Evolutionary conservation across 1,139 yeast genomes (phyloP).

Genomic region (Kodamaea plutei): DNA sequence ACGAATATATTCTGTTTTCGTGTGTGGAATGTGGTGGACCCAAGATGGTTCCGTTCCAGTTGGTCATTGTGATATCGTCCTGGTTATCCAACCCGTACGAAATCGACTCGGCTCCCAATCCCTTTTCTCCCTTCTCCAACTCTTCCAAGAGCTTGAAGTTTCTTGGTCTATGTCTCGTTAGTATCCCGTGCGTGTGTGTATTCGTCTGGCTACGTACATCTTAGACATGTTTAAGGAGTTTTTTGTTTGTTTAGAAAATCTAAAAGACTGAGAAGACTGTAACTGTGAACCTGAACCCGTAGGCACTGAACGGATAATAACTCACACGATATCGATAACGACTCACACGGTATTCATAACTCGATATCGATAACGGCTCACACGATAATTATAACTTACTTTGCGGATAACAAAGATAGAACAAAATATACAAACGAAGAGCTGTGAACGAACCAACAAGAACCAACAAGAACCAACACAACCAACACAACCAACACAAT

Average conservation of each 20-base stretch:
- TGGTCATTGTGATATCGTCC: slow-evolving; percentile 86
- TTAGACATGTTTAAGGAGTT: slow-evolving; percentile 30
- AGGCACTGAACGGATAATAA: too few relatives aligned
- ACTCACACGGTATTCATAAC: too few relatives aligned
- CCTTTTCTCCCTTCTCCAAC: slow-evolving; percentile 96
- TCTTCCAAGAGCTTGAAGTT: slow-evolving; percentile 92
- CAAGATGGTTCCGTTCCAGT: slow-evolving; percentile 93
- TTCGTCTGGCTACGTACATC: slow-evolving; percentile 28
- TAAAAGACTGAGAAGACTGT: too few relatives aligned
- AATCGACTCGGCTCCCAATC: slow-evolving; percentile 93
- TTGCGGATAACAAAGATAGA: too few relatives aligned
- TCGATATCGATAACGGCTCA: too few relatives aligned
- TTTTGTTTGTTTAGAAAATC: background rate
- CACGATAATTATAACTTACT: too few relatives aligned
- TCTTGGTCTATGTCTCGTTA: slow-evolving; percentile 60
- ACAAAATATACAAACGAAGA: too few relatives aligned
- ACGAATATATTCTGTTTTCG: slow-evolving; percentile 88
- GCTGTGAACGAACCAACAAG: too few relatives aligned
- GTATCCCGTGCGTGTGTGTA: slow-evolving; percentile 2
- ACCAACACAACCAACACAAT: too few relatives aligned
- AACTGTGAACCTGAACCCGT: too few relatives aligned
- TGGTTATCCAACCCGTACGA: slow-evolving; percentile 87
- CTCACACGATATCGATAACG: too few relatives aligned
- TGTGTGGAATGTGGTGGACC: slow-evolving; percentile 97
- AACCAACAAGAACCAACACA: too few relatives aligned